Base-by-base conservation (phyloP, 2,329 filamentous ascomycete genomes). In the Penicillium hordei region DNA sequence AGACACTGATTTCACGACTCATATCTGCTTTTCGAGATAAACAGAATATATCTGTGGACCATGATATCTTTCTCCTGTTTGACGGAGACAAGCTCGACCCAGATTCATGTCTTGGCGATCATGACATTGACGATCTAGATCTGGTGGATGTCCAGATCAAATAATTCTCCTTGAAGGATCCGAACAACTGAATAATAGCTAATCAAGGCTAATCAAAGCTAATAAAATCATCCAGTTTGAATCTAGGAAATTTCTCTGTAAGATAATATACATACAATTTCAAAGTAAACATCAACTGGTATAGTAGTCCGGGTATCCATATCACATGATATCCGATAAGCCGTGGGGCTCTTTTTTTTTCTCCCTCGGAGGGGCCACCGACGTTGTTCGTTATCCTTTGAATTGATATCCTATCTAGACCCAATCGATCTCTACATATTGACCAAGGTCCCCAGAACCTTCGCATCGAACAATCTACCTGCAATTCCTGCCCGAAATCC, bases 41-140 rank as follows among this genome's bases (percentile, higher is more conserved):
- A 63, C 80, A 82, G 31, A 66, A 77, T 0, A 71, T 93, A 19
- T 72, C 76, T 0, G 69, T 76, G 1, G 80, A 82, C 5, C 82
- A 80, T 63, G 72, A 80, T 0, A 76, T 94, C 3, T 80, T 81
- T 38, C 76, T 96, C 12, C 79, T 82, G 64, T 93, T 91, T 72
- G 91, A 96, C 65, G 91, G 91, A 15, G 90, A 93, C 50, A 77
- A 78, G 46, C 76, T 95, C 29, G 83, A 87, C 15, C 81, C 83
- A 19, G 79, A 85, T 1, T 76, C 78, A 31, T 83, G 81, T 2
- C 80, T 94, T 45, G 79, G 79, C 44, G 86, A 89, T 36, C 82
- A 86, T 2, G 91, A 91, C 19, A 84, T 96, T 40, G 85, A 85
- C 45, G 89, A 95, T 66, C 81, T 87, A 78, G 90, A 93, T 70